Conservation (phyloP, 176 grass and related monocot genomes). For the Ananas comosus region DNA sequence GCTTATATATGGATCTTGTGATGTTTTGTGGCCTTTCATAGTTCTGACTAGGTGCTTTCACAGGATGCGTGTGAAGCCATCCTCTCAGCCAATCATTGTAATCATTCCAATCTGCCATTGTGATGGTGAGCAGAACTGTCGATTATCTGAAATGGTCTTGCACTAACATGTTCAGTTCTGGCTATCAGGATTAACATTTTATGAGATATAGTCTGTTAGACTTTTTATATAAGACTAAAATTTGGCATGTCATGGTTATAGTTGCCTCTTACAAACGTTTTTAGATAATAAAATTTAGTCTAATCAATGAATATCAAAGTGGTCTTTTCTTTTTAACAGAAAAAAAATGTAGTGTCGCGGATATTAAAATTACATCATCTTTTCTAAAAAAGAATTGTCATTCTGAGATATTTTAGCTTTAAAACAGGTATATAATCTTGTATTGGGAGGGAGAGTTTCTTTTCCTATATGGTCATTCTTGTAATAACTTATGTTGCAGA, state of each 20-base stretch:
- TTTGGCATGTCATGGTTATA: background rate
- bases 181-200: background rate
- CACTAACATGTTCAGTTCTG: background rate
- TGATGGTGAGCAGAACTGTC: conserved; percentile 51
- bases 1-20: background rate
- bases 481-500: conserved; percentile 30
- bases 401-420: background rate
- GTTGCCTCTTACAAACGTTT: background rate
- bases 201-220: background rate
- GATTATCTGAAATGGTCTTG: too few relatives aligned
- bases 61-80: conserved; percentile 96
- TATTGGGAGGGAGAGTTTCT: background rate
- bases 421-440: background rate
- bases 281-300: background rate
- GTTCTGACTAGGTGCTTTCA: conserved; percentile 2
- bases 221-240: background rate
- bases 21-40: background rate
- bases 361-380: background rate
- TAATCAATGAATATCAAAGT: background rate
- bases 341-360: too few relatives aligned
- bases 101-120: conserved; percentile 75
- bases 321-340: too few relatives aligned
- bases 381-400: background rate
- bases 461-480: background rate
- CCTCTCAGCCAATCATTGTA: conserved; percentile 77